A percentile compares a stretch with the other conserved stretches of the same genome.
Evolutionary conservation across 179 eudicot species (phyloP).

Genomic region (Nepenthes alata): DNA sequence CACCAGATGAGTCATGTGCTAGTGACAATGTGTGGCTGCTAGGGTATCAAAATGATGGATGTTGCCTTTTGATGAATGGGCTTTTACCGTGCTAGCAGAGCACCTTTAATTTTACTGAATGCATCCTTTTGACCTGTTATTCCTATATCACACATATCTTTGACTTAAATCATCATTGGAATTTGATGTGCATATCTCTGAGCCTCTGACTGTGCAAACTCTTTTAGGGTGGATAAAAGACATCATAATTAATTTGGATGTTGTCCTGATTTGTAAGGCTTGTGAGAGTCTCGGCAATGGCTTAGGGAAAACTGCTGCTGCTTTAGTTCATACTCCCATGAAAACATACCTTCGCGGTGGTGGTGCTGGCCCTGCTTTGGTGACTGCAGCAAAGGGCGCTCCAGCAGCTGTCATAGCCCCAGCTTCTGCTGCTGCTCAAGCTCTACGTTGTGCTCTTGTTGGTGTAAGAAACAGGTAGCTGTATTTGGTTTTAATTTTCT

Average conservation of each 20-base stretch:
- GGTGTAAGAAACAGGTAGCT: slow-evolving; percentile 83
- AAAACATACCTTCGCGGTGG: slow-evolving; percentile 72
- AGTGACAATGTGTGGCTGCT: no score
- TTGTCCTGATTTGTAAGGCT: slow-evolving; percentile 39
- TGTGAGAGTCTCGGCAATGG: slow-evolving; percentile 81
- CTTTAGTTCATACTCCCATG: slow-evolving; percentile 60
- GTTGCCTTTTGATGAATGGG: no score
- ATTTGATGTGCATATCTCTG: not conserved
- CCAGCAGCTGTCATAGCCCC: slow-evolving; percentile 94
- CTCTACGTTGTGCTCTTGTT: slow-evolving; percentile 71
- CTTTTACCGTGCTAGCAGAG: no score
- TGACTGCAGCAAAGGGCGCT: slow-evolving; percentile 67
- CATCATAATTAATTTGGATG: not conserved
- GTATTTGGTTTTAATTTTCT: not conserved
- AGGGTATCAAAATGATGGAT: no score
- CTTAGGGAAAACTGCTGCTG: slow-evolving; percentile 65
- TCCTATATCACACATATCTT: no score
- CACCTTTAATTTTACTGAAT: no score
- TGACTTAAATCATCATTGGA: no score
- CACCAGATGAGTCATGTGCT: no score
- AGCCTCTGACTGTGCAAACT: not conserved
- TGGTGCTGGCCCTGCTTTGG: slow-evolving; percentile 72
- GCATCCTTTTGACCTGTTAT: no score
- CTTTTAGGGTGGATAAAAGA: not conserved
- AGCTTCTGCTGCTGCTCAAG: slow-evolving; percentile 91